phyloP scores from a whole-genome alignment of 768 basidiomycete genomes.

The Phlebiopsis flavidoalba region DNA sequence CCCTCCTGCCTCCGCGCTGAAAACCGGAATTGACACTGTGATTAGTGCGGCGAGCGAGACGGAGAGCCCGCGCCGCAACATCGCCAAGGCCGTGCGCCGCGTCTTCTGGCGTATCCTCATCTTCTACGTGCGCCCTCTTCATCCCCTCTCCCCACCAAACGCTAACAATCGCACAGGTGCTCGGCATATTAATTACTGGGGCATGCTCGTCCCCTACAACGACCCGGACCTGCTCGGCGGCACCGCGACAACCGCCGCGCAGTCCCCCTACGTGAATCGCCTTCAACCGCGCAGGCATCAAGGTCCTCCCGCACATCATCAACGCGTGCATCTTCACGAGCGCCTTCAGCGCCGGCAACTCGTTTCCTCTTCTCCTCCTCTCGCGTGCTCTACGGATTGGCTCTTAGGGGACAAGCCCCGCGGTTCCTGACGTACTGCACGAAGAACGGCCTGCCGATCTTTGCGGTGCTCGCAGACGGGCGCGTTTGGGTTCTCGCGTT shows the following conservation, averaged over 20 bases:
- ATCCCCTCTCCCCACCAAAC: not conserved
- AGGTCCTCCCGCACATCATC: slow-evolving; percentile 46
- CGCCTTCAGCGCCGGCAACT: slow-evolving; percentile 70
- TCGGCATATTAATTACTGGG: slow-evolving; percentile 69
- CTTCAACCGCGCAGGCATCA: slow-evolving; percentile 65
- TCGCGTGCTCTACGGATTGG: slow-evolving; percentile 35
- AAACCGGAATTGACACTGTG: not conserved
- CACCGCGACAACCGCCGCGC: slow-evolving; percentile 55
- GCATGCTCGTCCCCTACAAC: slow-evolving; percentile 73
- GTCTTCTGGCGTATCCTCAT: slow-evolving; percentile 79
- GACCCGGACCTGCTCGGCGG: slow-evolving; percentile 46
- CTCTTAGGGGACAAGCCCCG: slow-evolving; percentile 35
- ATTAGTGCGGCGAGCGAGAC: slow-evolving; percentile 70
- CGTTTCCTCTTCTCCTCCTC: slow-evolving; percentile 51
- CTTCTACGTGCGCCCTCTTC: slow-evolving; percentile 53
- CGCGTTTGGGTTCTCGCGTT: slow-evolving; percentile 49
- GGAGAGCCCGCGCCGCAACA: slow-evolving; percentile 71
- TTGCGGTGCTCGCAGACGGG: slow-evolving; percentile 22
- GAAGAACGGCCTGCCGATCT: slow-evolving; percentile 45
- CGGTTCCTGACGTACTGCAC: slow-evolving; percentile 43
- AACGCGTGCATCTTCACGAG: slow-evolving; percentile 69
- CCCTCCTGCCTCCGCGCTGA: not conserved
- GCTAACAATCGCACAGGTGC: slow-evolving; percentile 34
- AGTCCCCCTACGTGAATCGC: slow-evolving; percentile 87
- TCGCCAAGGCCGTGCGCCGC: slow-evolving; percentile 67